Evolutionary conservation across 345 rosid species (phyloP).

Genomic region (Rhodamnia argentea): DNA sequence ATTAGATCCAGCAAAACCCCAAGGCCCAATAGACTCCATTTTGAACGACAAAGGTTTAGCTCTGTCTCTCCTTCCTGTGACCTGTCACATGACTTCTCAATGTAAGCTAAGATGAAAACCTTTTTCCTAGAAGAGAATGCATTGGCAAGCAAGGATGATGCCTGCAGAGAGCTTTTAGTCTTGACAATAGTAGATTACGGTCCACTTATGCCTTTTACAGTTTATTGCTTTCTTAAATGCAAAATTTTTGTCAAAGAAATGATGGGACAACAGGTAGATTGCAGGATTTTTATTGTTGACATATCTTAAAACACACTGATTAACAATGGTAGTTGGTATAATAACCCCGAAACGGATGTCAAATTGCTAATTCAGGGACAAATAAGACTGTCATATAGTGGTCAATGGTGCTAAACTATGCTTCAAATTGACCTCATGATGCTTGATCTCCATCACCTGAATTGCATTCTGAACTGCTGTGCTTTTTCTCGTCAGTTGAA

Average conservation of each 20-base stretch:
- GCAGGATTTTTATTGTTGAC: background rate
- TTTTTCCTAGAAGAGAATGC: background rate
- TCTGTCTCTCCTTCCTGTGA: slow-evolving; percentile 95
- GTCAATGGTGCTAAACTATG: background rate
- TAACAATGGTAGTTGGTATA: background rate
- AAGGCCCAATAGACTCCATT: slow-evolving; percentile 71
- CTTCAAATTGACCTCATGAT: background rate
- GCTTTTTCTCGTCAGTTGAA: background rate
- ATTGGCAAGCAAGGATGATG: background rate
- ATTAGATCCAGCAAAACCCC: slow-evolving; percentile 89
- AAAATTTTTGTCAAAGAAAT: background rate
- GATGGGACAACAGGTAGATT: background rate
- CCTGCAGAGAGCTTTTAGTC: background rate
- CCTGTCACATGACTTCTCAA: slow-evolving; percentile 25
- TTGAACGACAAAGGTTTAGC: slow-evolving; percentile 91
- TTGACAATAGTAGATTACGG: background rate
- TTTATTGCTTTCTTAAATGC: background rate
- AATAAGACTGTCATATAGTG: background rate
- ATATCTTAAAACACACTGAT: background rate
- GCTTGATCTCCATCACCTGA: background rate
- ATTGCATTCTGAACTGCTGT: background rate
- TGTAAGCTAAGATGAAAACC: background rate
- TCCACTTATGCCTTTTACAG: background rate
- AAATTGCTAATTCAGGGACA: background rate
- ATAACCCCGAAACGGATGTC: background rate